Evolutionary conservation across 495 filamentous ascomycete genomes (phyloP), one percentile per base, ranked within the genome.

Genomic region (Glonium stellatum): DNA sequence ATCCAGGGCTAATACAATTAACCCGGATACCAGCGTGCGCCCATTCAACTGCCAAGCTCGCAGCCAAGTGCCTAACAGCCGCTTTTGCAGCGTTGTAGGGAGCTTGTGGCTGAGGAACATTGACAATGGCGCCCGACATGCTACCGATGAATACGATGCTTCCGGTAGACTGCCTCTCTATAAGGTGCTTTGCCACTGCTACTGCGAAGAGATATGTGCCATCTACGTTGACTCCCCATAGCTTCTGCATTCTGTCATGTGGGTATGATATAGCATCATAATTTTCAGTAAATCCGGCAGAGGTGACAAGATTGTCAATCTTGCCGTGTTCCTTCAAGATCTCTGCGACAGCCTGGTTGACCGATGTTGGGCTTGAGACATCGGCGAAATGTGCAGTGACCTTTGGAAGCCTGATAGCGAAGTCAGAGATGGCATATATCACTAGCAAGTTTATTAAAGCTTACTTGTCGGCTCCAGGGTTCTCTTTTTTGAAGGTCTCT

Each of bases 281-380:
- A 75, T 97, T 97, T 76, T 98, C 93, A 8, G 88, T 90, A 77
- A 97, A 95, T 6, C 93, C 93, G 31, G 93, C 93, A 8, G 92
- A 95, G 25, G 92, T 97, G 59, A 98, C 92, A 31, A 98, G 83
- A 71, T 87, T 84, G 74, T 97, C 92, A 69, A 97, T 87, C 68
- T 84, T 82, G 69, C 86, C 86, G 71, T 95, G 89, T 57, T 82
- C 76, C 41, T 76, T 70, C 35, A 87, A 68, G 59, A 96, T 83
- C 56, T 90, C 87, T 34, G 79, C 76, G 44, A 96, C 77, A 60
- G 84, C 84, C 13, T 72, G 64, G 47, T 86, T 84, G 54, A 97
- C 90, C 1, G 89, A 92, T 23, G 82, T 81, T 11, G 84, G 82
- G 63, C 84, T 80, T 10, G 92, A 84, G 57, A 96, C 92, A 69